Evolutionary conservation across 2,329 filamentous ascomycete species (phyloP).

Genomic region (Fusarium globosum): DNA sequence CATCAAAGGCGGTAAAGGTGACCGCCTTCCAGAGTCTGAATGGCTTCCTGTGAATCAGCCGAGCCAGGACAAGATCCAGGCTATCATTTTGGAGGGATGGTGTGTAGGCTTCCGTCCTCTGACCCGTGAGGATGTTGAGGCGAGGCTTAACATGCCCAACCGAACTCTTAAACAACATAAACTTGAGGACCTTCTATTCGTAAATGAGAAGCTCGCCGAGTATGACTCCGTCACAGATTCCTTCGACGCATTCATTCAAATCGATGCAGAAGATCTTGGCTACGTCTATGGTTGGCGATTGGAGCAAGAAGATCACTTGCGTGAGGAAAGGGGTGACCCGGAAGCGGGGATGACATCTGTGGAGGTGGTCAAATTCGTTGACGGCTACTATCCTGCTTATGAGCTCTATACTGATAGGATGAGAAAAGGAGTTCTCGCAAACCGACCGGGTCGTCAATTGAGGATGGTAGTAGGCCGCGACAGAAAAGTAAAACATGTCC

Average conservation of each 20-base stretch:
- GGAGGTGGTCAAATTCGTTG: slow-evolving; percentile 79
- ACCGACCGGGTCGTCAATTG: slow-evolving; percentile 66
- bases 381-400: slow-evolving; percentile 76
- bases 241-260: slow-evolving; percentile 67
- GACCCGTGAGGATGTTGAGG: slow-evolving; percentile 59
- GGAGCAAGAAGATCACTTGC: slow-evolving; percentile 81
- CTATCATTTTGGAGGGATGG: slow-evolving; percentile 91
- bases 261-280: slow-evolving; percentile 75
- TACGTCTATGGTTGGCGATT: slow-evolving; percentile 88
- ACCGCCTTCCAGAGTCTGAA: slow-evolving; percentile 70
- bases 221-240: slow-evolving; percentile 63
- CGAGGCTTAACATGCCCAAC: slow-evolving; percentile 63
- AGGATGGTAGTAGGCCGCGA: slow-evolving; percentile 70
- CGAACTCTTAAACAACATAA: slow-evolving; percentile 61
- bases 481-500: slow-evolving; percentile 67
- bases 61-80: slow-evolving; percentile 62
- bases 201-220: slow-evolving; percentile 59
- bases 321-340: slow-evolving; percentile 67
- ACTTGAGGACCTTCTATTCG: slow-evolving; percentile 61
- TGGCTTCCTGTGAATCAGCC: slow-evolving; percentile 71
- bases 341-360: slow-evolving; percentile 82
- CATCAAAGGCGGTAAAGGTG: slow-evolving; percentile 78
- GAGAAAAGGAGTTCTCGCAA: slow-evolving; percentile 65
- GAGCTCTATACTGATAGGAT: slow-evolving; percentile 74
- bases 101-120: slow-evolving; percentile 84